Evolutionary conservation across 768 basidiomycete species (phyloP), one percentile per base, ranked within the genome.

Genomic region (Mrakia hoshinonis): DNA sequence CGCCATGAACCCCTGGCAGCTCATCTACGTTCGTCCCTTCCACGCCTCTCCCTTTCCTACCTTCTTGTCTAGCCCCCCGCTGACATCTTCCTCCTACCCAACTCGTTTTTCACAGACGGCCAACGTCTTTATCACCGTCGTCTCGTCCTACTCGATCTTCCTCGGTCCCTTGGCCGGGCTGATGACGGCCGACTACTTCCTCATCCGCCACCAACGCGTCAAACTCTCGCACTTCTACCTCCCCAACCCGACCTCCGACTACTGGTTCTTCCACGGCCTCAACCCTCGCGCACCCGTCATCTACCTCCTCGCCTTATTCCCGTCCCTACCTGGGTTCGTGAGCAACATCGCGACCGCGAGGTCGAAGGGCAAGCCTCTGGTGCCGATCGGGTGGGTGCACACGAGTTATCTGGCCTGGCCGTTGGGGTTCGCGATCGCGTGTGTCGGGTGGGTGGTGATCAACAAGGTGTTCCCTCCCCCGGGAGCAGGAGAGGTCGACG

Each of bases 1-100:
- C 20, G 74, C 76, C 39, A 75, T 76, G 55, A 73, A 73, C 66
- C 76, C 76, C 1, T 77, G 76, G 76, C 73, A 74, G 18, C 55
- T 77, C 9, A 51, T 76, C 10, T 71, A 65, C 38, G 74, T 68
- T 24, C 36, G 65, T 43, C 22, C 31, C 22, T 48, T 20, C 31
- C 29, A 46, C 9, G 29, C 5, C 26, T 48, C 46, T 48, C 9
- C 24, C 54, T 20, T 22, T 7, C 49, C 49, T 15, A 51, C 43
- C 6, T 62, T 62, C 31, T 62, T 15, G 11, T 10, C 47, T 49
- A n/a, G n/a, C n/a, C 43, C 22, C 20, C 24, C 2, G 11, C 49
- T 48, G 10, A 1, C 51, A 4, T 51, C 20, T 66, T 49, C 18
- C 29, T 29, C 26, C 12, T 38, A 13, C 10, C n/a, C n/a, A n/a